phyloP scores from a whole-genome alignment of 306 rosid species.

The Vicia sativa region DNA sequence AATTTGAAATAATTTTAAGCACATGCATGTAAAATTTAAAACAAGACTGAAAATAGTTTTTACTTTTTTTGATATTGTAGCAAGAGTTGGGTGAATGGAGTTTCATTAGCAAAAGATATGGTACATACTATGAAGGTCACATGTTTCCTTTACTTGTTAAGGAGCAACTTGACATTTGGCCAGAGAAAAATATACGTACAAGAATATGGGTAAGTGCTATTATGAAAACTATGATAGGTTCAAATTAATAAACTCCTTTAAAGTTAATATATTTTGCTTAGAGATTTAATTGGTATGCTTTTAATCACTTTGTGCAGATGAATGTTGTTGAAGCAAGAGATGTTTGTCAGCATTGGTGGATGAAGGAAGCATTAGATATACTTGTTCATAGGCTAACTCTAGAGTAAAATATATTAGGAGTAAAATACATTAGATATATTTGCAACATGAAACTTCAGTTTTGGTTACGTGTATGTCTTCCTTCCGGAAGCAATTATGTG shows the following conservation, averaged over 20 bases:
- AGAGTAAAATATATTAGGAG: too few species aligned
- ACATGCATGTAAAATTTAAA: background rate
- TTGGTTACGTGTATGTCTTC: too few species aligned
- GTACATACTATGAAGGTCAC: constrained; percentile 86
- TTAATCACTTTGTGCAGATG: too few species aligned
- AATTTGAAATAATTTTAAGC: background rate
- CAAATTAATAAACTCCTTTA: background rate
- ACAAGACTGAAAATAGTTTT: background rate
- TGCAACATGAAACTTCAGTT: too few species aligned
- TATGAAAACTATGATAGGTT: background rate
- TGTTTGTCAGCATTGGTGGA: constrained; percentile 96
- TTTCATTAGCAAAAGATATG: constrained; percentile 83
- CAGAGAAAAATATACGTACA: constrained; percentile 71
- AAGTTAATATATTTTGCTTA: background rate
- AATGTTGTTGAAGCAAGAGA: constrained; percentile 68
- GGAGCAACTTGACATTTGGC: constrained; percentile 90
- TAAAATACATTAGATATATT: too few species aligned
- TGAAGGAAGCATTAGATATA: constrained; percentile 93
- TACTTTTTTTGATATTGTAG: constrained; percentile 42
- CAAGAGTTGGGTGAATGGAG: constrained; percentile 84
- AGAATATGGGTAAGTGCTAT: constrained; percentile 75
- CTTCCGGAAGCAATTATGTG: too few species aligned
- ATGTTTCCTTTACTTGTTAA: constrained; percentile 90
- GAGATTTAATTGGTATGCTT: too few species aligned
- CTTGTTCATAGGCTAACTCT: constrained; percentile 66